A percentile compares a stretch with the other conserved stretches of the same genome.
phyloP scores from a whole-genome alignment of 1,284 basidiomycete genomes.

The Fomitopsis schrenkii region DNA sequence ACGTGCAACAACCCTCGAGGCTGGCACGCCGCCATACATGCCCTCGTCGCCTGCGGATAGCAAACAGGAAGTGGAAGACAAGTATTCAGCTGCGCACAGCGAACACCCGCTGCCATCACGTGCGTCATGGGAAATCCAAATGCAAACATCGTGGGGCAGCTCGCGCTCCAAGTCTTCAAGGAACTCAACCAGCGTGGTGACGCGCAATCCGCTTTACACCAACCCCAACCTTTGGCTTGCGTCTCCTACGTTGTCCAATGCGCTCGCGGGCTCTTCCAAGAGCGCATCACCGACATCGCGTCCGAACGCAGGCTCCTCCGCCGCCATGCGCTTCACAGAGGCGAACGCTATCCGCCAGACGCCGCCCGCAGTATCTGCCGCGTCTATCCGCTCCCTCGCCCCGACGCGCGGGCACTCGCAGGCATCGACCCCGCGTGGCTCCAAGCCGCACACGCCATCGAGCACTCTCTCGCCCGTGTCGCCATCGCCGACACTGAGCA shows the following conservation, averaged over 20 bases:
- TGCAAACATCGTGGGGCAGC: constrained; percentile 1
- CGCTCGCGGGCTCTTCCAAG: background rate
- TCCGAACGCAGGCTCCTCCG: background rate
- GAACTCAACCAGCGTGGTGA: background rate
- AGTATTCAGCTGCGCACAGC: background rate
- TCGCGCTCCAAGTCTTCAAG: background rate
- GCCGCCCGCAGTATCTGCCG: constrained; percentile 11
- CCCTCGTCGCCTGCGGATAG: background rate
- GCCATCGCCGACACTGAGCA: constrained; percentile 21
- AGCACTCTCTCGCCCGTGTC: background rate
- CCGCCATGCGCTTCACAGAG: background rate
- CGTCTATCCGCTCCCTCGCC: background rate
- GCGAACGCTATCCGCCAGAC: background rate
- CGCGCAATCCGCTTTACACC: constrained; percentile 17
- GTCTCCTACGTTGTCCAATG: constrained; percentile 2
- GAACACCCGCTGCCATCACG: background rate
- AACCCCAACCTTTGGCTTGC: constrained; percentile 10
- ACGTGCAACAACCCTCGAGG: background rate
- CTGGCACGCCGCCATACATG: constrained; percentile 1
- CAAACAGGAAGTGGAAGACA: background rate
- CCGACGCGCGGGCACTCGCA: background rate
- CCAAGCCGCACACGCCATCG: too few species aligned
- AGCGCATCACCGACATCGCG: background rate
- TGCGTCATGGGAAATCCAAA: background rate
- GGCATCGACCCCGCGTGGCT: background rate